Conservation (phyloP, 257 asterid species). For the Gardenia jasminoides region DNA sequence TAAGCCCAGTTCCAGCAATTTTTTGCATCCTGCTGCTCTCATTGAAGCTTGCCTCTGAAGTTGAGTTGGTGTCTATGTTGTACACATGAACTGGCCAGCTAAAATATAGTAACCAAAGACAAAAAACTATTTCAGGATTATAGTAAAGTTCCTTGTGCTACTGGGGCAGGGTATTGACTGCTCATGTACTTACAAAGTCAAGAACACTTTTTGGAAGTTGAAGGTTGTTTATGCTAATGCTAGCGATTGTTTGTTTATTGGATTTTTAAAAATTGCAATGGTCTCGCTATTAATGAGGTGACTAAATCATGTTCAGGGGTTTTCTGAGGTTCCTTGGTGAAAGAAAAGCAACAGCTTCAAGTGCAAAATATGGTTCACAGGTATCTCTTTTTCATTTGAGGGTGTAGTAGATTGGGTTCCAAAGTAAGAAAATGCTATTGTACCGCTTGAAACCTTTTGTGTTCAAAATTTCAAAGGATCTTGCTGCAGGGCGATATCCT, state of each 20-base stretch:
- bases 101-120: not conserved
- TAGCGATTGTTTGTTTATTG: conserved; percentile 7
- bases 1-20: not conserved
- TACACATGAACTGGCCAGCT: not conserved
- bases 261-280: not conserved
- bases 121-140: not conserved
- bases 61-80: not conserved
- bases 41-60: not conserved
- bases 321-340: conserved; percentile 88
- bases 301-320: conserved; percentile 52
- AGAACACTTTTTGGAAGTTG: not conserved
- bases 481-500: not conserved
- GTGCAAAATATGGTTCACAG: conserved; percentile 83
- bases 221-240: not conserved
- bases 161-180: not conserved
- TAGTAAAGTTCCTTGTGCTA: not conserved
- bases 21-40: not conserved
- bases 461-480: not conserved
- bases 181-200: not conserved
- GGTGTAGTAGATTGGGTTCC: not conserved
- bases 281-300: conserved; percentile 13
- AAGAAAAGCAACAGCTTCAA: conserved; percentile 50
- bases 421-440: not conserved
- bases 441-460: not conserved
- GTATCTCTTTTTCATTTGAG: conserved; percentile 32